Evolutionary conservation across 2,329 filamentous ascomycete species (phyloP), one percentile per base, ranked within the genome.

Genomic region (Colletotrichum liaoningense): DNA sequence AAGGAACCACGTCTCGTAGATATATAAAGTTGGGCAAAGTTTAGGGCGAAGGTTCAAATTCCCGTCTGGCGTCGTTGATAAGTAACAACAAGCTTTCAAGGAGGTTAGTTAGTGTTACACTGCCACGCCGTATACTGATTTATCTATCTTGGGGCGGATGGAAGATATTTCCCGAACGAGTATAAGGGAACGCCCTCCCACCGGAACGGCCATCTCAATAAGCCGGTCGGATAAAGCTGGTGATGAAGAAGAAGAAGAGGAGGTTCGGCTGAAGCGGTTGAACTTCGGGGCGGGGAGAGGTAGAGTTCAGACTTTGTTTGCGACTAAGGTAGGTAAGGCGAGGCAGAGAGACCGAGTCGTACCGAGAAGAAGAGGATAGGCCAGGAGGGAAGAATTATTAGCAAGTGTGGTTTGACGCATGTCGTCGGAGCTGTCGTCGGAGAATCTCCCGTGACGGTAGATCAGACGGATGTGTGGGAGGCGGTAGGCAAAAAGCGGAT

Each of bases 361-460:
- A n/a, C 42, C 42, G 9, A 49, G 42, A 42, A 49, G 42, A 7
- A 22, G 19, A 49, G 19, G 42, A 22, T 22, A 49, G 42, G 42
- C 16, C 42, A 49, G 8, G 9, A 22, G 19, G 19, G 16, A 26
- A 35, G 1, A n/a, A 66, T 11, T 14, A 58, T 11, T 14, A 33
- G 46, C 11, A 55, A 38, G n/a, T 42, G 30, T 19, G 46, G 11
- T 28, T 49, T 14, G n/a, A 33, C 35, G 46, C 56, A 65, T 42
- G 46, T 58, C 19, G 60, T 57, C 67, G 71, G 71, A 71, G 71
- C 65, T 57, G 46, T 58, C 22, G 60, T 62, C 67, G 71, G 71
- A 71, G 71, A 71, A 71, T 62, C 71, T 71, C 67, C 71, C 60
- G 60, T 54, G 59, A 67, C 14, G 57, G 66, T 67, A 49, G 70